phyloP scores from a whole-genome alignment of 768 basidiomycete genomes.

The Boletus tylopilopsis region DNA sequence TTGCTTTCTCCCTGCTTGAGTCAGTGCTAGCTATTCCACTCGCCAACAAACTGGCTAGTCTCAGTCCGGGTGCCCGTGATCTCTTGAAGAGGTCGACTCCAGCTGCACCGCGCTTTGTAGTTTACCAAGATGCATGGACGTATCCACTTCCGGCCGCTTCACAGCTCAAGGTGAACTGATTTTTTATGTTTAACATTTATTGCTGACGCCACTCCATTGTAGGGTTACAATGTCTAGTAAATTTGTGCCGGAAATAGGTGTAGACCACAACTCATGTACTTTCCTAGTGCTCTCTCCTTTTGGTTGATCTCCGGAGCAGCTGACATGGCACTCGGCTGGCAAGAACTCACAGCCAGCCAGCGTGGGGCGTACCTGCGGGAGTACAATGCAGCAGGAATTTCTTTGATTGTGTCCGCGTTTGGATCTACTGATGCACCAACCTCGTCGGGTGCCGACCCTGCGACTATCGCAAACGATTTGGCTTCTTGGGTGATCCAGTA shows the following conservation, averaged over 20 bases:
- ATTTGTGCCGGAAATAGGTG: not conserved
- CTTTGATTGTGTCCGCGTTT: slow-evolving; percentile 52
- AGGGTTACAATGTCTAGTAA: slow-evolving; percentile 33
- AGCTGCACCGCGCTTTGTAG: slow-evolving; percentile 46
- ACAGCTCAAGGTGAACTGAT: slow-evolving; percentile 35
- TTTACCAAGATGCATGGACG: slow-evolving; percentile 38
- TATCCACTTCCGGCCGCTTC: slow-evolving; percentile 42
- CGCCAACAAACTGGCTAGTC: slow-evolving; percentile 7
- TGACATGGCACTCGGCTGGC: slow-evolving; percentile 44
- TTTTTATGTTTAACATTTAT: not conserved
- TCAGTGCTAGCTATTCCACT: slow-evolving; percentile 7
- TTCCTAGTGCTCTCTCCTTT: slow-evolving; percentile 36
- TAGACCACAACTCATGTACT: not conserved
- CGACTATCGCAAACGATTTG: slow-evolving; percentile 35
- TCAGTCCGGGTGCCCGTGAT: slow-evolving; percentile 12
- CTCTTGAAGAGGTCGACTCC: slow-evolving; percentile 19
- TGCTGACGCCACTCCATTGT: not conserved
- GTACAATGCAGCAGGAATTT: slow-evolving; percentile 52
- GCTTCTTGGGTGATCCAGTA: slow-evolving; percentile 44
- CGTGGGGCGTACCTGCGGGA: slow-evolving; percentile 40
- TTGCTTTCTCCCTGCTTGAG: slow-evolving; percentile 1
- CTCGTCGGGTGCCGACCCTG: slow-evolving; percentile 35
- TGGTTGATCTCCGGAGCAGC: slow-evolving; percentile 36
- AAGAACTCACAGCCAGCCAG: slow-evolving; percentile 31
- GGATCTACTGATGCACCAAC: slow-evolving; percentile 40